Conservation (phyloP, 75 land plant genomes). For the Pinus tabuliformis region DNA sequence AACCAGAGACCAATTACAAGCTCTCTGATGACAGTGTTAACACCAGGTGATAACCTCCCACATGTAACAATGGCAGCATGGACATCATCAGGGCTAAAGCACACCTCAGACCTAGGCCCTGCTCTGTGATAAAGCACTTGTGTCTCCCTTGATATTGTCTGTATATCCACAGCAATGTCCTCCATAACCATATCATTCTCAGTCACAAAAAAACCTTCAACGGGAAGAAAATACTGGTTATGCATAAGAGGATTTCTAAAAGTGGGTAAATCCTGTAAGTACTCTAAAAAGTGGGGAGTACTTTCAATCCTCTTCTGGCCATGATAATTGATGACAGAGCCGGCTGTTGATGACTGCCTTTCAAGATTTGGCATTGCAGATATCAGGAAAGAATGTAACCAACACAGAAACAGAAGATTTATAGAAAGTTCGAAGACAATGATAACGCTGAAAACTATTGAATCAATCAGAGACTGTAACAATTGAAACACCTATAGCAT, state of each 20-base stretch:
- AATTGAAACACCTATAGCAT: too few relatives aligned
- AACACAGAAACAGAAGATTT: too few relatives aligned
- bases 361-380: neutral
- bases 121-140: constrained; percentile 59
- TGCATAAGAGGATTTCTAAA: constrained; percentile 51
- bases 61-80: constrained; percentile 87
- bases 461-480: too few relatives aligned
- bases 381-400: neutral
- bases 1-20: constrained; percentile 78
- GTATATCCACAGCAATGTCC: constrained; percentile 43
- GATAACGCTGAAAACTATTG: too few relatives aligned
- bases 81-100: constrained; percentile 41
- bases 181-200: constrained; percentile 53
- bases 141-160: constrained; percentile 10
- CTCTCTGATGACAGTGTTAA: constrained; percentile 89
- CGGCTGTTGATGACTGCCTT: neutral
- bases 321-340: neutral
- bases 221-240: constrained; percentile 54
- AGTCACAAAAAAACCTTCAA: constrained; percentile 50
- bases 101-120: constrained; percentile 58
- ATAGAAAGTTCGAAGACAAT: too few relatives aligned
- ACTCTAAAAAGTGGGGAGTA: constrained; percentile 45
- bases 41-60: constrained; percentile 90
- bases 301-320: constrained; percentile 8
- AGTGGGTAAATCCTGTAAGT: constrained; percentile 31